These are phyloP conservation scores for Orbilia ellipsospora DNA, from an alignment of 2,329 filamentous ascomycete species.

Conservation along the genomic window DNA sequence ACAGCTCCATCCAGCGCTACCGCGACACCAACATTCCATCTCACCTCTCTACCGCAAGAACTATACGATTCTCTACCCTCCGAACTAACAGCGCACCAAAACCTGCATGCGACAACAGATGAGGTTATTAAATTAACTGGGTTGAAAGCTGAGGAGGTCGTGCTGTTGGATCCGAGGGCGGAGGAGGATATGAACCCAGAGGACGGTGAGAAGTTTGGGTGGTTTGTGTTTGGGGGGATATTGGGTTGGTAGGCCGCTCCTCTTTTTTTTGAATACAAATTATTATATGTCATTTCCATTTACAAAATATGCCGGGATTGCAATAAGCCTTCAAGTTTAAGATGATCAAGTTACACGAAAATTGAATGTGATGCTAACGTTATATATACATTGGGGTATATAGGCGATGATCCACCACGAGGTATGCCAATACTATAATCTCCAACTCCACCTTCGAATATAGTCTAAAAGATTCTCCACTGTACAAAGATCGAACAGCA, in stretches of 20 bases:
- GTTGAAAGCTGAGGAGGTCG: conserved; percentile 77
- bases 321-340: too few species aligned
- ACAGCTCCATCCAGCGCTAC: conserved; percentile 65
- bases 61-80: conserved; percentile 68
- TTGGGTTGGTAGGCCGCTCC: conserved; percentile 71
- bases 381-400: background rate
- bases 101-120: conserved; percentile 76
- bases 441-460: background rate
- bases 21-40: conserved; percentile 73
- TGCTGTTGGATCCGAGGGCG: conserved; percentile 88
- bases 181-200: conserved; percentile 82
- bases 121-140: conserved; percentile 85
- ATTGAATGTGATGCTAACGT: too few species aligned
- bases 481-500: conserved; percentile 81
- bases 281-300: conserved; percentile 21
- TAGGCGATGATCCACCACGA: conserved; percentile 92
- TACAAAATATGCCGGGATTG: too few species aligned
- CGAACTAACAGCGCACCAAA: conserved; percentile 70
- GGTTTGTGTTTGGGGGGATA: conserved; percentile 96
- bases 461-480: conserved; percentile 8
- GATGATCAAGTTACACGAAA: too few species aligned
- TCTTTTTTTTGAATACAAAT: conserved; percentile 20
- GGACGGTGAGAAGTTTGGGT: conserved; percentile 84
- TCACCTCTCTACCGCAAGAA: conserved; percentile 79
- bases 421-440: conserved; percentile 68